These are phyloP conservation scores for Eugenia klotzschiana DNA, from an alignment of 441 rosid genomes.

Conservation along the genomic window DNA sequence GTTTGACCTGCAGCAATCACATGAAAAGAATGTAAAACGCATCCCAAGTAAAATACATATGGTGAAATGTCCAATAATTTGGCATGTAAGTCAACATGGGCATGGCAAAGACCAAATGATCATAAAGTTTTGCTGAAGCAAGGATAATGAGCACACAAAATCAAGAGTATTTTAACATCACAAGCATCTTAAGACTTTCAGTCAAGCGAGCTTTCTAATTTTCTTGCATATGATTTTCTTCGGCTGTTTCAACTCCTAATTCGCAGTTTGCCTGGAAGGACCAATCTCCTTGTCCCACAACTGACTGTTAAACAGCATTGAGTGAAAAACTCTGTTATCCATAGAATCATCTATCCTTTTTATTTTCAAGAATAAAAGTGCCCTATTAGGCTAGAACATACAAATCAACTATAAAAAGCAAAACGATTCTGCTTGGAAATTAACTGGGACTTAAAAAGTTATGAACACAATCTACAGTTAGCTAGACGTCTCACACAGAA, in stretches of 20 bases:
- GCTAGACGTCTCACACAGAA: neutral
- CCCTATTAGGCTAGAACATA: neutral
- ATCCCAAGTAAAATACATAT: neutral
- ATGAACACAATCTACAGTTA: neutral
- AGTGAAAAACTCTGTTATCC: neutral
- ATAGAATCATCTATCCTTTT: neutral
- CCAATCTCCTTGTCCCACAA: neutral
- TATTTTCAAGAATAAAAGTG: neutral
- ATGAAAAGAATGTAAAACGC: neutral
- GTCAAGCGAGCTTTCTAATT: neutral
- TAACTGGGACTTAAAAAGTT: neutral
- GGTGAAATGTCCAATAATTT: neutral
- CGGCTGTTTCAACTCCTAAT: neutral
- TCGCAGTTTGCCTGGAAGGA: neutral
- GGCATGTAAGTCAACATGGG: neutral
- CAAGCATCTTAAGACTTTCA: neutral
- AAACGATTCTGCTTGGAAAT: neutral
- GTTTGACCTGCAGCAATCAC: slow-evolving; percentile 48
- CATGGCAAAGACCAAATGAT: neutral
- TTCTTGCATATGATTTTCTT: neutral
- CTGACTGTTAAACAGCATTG: neutral
- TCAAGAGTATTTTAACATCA: neutral
- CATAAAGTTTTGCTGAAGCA: neutral
- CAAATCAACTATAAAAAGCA: neutral
- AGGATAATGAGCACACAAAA: neutral